Evolutionary conservation across 1,284 basidiomycete genomes (phyloP).

Genomic region (Naganishia sp.): DNA sequence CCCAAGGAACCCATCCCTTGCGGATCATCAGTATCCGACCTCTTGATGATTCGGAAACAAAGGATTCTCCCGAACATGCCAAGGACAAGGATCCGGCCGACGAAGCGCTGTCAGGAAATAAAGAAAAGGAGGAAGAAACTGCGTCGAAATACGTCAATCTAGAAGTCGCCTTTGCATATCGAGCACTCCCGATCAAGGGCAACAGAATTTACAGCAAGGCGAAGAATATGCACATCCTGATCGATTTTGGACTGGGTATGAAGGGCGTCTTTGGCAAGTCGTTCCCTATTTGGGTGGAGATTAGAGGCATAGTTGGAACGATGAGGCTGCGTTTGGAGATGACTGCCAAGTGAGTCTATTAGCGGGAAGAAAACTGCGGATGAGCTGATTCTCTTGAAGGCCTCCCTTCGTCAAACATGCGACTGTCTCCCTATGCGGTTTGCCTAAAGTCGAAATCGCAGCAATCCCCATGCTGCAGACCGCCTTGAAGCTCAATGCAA

Average conservation of each 20-base stretch:
- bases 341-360: slow-evolving; percentile 34
- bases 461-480: slow-evolving; percentile 24
- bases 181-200: slow-evolving; percentile 34
- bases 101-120: neutral
- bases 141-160: slow-evolving; percentile 36
- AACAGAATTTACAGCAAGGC: slow-evolving; percentile 29
- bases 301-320: slow-evolving; percentile 36
- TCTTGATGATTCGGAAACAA: slow-evolving; percentile 44
- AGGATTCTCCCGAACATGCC: neutral
- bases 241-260: slow-evolving; percentile 30
- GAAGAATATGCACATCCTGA: slow-evolving; percentile 30
- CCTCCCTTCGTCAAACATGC: slow-evolving; percentile 36
- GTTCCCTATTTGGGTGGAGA: slow-evolving; percentile 37
- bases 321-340: slow-evolving; percentile 34
- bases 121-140: slow-evolving; percentile 18
- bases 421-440: slow-evolving; percentile 35
- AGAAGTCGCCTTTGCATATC: slow-evolving; percentile 38
- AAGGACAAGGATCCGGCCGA: slow-evolving; percentile 12
- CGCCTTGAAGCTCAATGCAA: slow-evolving; percentile 23
- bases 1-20: slow-evolving; percentile 50
- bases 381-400: neutral
- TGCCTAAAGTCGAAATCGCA: slow-evolving; percentile 29
- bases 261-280: slow-evolving; percentile 26
- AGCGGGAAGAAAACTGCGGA: neutral
- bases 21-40: slow-evolving; percentile 54